Base-by-base conservation (phyloP, 441 rosid species). In the Aquilaria agallochum region DNA sequence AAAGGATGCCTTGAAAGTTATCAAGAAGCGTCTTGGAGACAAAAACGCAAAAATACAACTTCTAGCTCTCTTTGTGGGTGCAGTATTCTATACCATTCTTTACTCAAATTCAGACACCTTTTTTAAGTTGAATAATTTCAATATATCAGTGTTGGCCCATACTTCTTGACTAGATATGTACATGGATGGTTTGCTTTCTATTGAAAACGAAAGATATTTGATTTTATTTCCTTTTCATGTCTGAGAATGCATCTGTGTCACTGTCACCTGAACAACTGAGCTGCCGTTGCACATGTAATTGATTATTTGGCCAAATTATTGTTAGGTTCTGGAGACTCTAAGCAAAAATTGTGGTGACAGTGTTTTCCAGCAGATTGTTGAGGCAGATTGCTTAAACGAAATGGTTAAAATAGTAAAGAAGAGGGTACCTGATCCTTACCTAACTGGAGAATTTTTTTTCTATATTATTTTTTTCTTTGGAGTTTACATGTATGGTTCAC, bases 361-460 rank as follows among this genome's bases (percentile, higher is more conserved):
- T 68, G 81, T 91, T 55, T 89, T 80, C 72, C 94, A 85, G 84
- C 92, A 73, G 74, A 91, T 91, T 11, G 70, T 83, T 14, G 97
- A 91, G 68, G 92, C 96, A 56, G 96, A 87, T 65, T 83, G 88
- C 68, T 74, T 91, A 62, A 89, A 72, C 67, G 97, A 91, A 52
- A 91, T 91, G 97, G 94, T 91, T 68, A 91, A 89, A 76, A 80
- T 89, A 53, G 94, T 91, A 50, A 91, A 91, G 78, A 91, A 91
- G 73, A 91, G 83, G 96, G 97, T 86, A 49, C 52, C 12, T 56
- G 62, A 11, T 57, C 30, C 53, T 62, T 20, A 56, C 63, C 31
- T 62, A 50, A 36, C 42, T 36, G 20, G 14, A 36, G 42, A 49
- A 15, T 36, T 56, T 75, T 44, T 68, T 48, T 67, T 58, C 60